Evolutionary conservation across 768 basidiomycete species (phyloP).

Genomic region (Trametes elegans): DNA sequence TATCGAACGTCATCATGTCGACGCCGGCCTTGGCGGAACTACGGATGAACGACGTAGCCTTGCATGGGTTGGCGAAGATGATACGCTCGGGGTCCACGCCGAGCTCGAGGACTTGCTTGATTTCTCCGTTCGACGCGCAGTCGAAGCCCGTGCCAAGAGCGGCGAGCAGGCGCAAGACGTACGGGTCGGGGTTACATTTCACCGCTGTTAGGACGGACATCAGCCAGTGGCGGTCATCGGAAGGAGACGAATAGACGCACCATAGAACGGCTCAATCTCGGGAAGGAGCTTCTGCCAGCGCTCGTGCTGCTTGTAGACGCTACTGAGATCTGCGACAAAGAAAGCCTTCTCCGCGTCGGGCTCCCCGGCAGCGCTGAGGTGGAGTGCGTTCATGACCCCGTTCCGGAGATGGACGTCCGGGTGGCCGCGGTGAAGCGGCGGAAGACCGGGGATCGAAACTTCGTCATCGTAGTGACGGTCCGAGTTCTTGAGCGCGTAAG

Average conservation of each 20-base stretch:
- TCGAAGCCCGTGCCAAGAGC: constrained; percentile 93
- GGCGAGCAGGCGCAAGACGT: constrained; percentile 86
- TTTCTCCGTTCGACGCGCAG: constrained; percentile 95
- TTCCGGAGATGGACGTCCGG: constrained; percentile 72
- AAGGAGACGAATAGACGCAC: constrained; percentile 45
- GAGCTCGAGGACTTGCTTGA: constrained; percentile 70
- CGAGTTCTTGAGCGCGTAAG: constrained; percentile 9
- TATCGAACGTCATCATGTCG: constrained; percentile 97
- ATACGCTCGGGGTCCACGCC: constrained; percentile 78
- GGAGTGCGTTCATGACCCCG: constrained; percentile 68
- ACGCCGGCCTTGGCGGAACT: constrained; percentile 78
- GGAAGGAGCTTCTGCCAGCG: constrained; percentile 79
- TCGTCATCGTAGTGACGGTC: constrained; percentile 36
- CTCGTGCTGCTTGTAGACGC: constrained; percentile 81
- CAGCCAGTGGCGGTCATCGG: constrained; percentile 7
- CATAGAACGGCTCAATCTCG: constrained; percentile 92
- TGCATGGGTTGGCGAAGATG: constrained; percentile 99
- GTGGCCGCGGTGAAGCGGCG: constrained; percentile 65
- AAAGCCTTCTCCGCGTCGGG: constrained; percentile 90
- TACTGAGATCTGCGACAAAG: constrained; percentile 91
- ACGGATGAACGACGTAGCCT: constrained; percentile 90
- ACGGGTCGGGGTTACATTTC: constrained; percentile 98
- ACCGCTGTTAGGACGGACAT: constrained; percentile 56
- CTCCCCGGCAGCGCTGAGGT: constrained; percentile 48
- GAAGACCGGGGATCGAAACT: constrained; percentile 57